Evolutionary conservation across 768 basidiomycete species (phyloP).

Genomic region (Erythrobasidium yunnanense): DNA sequence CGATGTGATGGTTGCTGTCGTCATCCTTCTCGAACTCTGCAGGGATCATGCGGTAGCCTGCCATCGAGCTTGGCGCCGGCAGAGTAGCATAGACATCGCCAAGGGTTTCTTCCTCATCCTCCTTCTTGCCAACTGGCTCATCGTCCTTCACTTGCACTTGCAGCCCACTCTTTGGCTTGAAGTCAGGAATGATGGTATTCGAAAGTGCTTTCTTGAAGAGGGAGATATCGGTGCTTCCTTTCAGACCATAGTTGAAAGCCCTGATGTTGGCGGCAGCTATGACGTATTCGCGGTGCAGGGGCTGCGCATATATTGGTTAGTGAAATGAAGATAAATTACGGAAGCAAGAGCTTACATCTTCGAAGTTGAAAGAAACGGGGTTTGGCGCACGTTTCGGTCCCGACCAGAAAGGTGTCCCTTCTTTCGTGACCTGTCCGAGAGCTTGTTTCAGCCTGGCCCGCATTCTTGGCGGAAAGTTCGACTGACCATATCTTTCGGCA

Average conservation of each 20-base stretch:
- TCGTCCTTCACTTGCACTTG: conserved; percentile 92
- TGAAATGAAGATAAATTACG: background rate
- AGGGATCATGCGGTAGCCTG: conserved; percentile 86
- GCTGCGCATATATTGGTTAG: no score
- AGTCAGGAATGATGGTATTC: conserved; percentile 74
- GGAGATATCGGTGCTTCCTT: conserved; percentile 68
- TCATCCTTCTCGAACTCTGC: conserved; percentile 99
- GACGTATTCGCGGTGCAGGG: conserved; percentile 74
- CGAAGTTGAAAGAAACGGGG: conserved; percentile 70
- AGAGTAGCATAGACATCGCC: conserved; percentile 56
- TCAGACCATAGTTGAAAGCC: conserved; percentile 94
- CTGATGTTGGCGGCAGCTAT: conserved; percentile 90
- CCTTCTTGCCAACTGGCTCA: conserved; percentile 55
- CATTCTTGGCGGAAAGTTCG: no score
- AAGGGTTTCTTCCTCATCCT: conserved; percentile 47
- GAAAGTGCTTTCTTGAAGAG: conserved; percentile 76
- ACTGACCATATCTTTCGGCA: conserved; percentile 78
- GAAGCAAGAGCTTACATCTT: conserved; percentile 63
- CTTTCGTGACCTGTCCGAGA: conserved; percentile 57
- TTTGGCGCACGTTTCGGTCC: conserved; percentile 96
- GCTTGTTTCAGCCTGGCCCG: background rate
- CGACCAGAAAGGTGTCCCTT: conserved; percentile 97
- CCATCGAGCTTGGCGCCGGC: conserved; percentile 79
- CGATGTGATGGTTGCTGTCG: conserved; percentile 93
- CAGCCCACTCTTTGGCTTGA: conserved; percentile 81